Conservation (phyloP, 306 rosid species). For the Malus fusca region DNA sequence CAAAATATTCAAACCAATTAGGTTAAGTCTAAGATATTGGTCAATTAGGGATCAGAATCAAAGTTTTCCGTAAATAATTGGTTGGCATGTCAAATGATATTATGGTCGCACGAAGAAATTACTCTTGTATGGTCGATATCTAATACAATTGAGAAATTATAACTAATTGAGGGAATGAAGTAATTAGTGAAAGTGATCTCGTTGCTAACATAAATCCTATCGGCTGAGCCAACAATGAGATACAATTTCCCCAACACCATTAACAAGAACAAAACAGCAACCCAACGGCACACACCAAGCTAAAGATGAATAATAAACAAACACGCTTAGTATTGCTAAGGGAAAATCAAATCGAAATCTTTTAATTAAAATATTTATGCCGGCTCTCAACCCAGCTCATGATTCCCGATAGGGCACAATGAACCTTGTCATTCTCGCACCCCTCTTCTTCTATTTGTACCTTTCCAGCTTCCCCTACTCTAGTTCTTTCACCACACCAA, state of each 20-base stretch:
- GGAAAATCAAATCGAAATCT: constrained; percentile 15
- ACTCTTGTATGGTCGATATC: no score
- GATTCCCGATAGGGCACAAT: not conserved
- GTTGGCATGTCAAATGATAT: no score
- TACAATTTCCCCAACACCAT: not conserved
- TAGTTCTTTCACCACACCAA: not conserved
- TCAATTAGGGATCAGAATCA: no score
- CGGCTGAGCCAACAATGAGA: constrained; percentile 10
- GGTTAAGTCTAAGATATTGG: no score
- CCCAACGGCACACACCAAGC: constrained; percentile 19
- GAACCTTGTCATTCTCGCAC: constrained; percentile 44
- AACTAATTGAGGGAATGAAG: not conserved
- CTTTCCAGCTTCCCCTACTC: not conserved
- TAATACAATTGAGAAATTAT: no score
- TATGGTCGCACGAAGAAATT: no score
- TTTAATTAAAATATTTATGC: constrained; percentile 11
- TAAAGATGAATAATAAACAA: constrained; percentile 4
- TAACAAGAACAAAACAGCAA: constrained; percentile 30
- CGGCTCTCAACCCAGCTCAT: constrained; percentile 59
- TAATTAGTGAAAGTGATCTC: not conserved
- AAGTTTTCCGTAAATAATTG: no score
- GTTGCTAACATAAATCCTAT: not conserved
- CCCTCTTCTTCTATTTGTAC: not conserved
- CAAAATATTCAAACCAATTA: no score
- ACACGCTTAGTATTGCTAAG: not conserved